Evolutionary conservation across 2,329 filamentous ascomycete genomes (phyloP), one percentile per base, ranked within the genome.

Genomic region (Raffaelea deltoideospora): DNA sequence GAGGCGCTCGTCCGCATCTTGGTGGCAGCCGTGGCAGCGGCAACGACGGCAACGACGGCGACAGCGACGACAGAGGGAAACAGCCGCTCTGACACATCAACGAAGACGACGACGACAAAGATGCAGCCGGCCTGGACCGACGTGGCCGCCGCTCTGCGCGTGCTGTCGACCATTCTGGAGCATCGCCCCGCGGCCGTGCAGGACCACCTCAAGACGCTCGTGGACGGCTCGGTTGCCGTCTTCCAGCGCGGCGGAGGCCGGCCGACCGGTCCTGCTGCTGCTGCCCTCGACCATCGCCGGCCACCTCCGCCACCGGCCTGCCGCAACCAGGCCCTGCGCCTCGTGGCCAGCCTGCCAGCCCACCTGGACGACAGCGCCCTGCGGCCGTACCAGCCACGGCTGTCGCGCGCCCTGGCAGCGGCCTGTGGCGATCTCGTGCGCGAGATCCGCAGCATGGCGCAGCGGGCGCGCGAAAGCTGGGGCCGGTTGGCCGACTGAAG

Each of bases 391-490:
- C 58, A 59, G 31, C 57, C 57, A 21, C 53, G 53, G 36, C 57
- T 71, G 31, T 56, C 63, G 41, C 55, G 64, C 4, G 59, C 67
- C 35, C 47, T 75, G 41, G 60, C 63, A 2, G 45, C 55, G 9
- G 67, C 68, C 1, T 70, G 68, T 34, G 70, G 69, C 2, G 68
- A 74, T 43, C 50, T 55, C 6, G 63, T 70, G 9, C 56, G 71
- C 31, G 67, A 69, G 41, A 58, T 73, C 31, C 58, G 71, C 33
- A 62, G 56, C 38, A 57, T 56, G 33, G 69, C 70, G 15, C 56
- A 68, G 36, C 45, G 51, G 40, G 67, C 69, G 4, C 59, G 67
- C 37, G 56, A 54, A 35, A 61, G 59, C 7, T 75, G 70, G 70
- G 54, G 53, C 3, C 53, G 49, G 39, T 41, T 62, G 34, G 33